Conservation (phyloP, 2,329 filamentous ascomycete species). For the Aureobasidium sp. region DNA sequence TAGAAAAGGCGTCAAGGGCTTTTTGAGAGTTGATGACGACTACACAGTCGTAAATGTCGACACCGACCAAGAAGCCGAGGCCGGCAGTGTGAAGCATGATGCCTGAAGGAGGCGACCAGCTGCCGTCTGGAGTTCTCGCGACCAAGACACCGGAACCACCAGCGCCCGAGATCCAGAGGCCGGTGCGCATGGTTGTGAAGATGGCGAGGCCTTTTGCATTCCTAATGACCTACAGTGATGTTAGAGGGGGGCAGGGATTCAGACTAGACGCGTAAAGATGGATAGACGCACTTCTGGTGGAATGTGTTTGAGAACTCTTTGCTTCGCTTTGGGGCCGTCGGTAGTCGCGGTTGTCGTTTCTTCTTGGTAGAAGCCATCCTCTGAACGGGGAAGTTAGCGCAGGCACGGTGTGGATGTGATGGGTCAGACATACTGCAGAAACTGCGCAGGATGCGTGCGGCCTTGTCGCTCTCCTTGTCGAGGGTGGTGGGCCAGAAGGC, state of each 20-base stretch:
- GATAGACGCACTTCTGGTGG: slow-evolving; percentile 46
- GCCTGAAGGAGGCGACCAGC: slow-evolving; percentile 85
- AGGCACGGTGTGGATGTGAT: not conserved
- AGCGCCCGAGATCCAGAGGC: slow-evolving; percentile 83
- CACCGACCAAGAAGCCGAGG: slow-evolving; percentile 79
- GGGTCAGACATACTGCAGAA: slow-evolving; percentile 66
- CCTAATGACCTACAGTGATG: slow-evolving; percentile 56
- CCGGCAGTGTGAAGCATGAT: slow-evolving; percentile 85
- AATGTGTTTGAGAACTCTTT: slow-evolving; percentile 69
- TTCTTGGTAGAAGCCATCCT: slow-evolving; percentile 61
- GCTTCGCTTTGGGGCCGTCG: slow-evolving; percentile 49
- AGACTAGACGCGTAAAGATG: not conserved
- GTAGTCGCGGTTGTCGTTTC: slow-evolving; percentile 34
- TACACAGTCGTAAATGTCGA: slow-evolving; percentile 94
- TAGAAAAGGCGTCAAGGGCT: slow-evolving; percentile 76
- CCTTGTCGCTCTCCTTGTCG: slow-evolving; percentile 86
- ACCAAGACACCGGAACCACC: slow-evolving; percentile 84
- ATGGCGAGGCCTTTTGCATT: slow-evolving; percentile 86
- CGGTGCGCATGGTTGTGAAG: slow-evolving; percentile 92
- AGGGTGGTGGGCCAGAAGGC: slow-evolving; percentile 79
- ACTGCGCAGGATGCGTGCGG: slow-evolving; percentile 76
- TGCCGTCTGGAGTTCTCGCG: slow-evolving; percentile 72
- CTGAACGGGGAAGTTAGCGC: slow-evolving; percentile 25
- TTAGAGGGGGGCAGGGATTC: not conserved
- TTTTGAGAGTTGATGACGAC: slow-evolving; percentile 83